phyloP scores from a whole-genome alignment of 2,329 filamentous ascomycete species.

The Diaporthe amygdali region DNA sequence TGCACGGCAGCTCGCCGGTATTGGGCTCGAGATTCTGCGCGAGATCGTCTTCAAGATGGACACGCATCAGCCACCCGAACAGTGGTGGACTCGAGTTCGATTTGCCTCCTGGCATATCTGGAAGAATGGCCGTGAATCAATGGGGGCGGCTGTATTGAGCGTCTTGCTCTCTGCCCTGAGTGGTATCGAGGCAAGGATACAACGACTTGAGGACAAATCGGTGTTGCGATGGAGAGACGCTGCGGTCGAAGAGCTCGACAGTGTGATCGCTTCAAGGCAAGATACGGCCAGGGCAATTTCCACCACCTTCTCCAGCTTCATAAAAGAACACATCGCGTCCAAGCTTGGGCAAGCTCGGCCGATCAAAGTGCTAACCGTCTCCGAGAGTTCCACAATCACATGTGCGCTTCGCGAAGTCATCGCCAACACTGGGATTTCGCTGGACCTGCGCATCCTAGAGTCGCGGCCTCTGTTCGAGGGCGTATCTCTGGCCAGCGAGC shows the following conservation, averaged over 20 bases:
- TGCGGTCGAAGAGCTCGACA: constrained; percentile 26
- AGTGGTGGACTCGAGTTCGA: constrained; percentile 62
- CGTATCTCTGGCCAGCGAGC: constrained; percentile 55
- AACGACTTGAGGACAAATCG: constrained; percentile 28
- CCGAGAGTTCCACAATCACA: constrained; percentile 66
- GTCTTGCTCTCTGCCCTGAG: constrained; percentile 53
- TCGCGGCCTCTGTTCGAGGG: constrained; percentile 72
- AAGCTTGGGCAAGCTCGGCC: constrained; percentile 29
- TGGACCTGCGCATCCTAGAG: constrained; percentile 68
- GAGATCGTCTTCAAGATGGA: constrained; percentile 47
- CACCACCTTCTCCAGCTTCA: constrained; percentile 39
- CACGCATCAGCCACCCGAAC: constrained; percentile 30
- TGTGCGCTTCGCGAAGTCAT: constrained; percentile 51
- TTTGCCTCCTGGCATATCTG: constrained; percentile 67
- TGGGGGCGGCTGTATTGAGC: constrained; percentile 64
- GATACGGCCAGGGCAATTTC: constrained; percentile 31
- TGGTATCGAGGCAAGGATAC: constrained; percentile 40
- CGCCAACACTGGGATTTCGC: constrained; percentile 35
- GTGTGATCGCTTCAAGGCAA: constrained; percentile 28
- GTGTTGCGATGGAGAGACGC: constrained; percentile 22
- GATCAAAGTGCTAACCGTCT: constrained; percentile 63
- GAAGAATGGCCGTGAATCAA: constrained; percentile 70
- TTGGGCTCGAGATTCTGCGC: constrained; percentile 55
- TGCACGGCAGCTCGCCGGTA: constrained; percentile 61
- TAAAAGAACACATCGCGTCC: constrained; percentile 39